Conservation (phyloP, 2,329 filamentous ascomycete species). For the Cladobotryum protrusum region DNA sequence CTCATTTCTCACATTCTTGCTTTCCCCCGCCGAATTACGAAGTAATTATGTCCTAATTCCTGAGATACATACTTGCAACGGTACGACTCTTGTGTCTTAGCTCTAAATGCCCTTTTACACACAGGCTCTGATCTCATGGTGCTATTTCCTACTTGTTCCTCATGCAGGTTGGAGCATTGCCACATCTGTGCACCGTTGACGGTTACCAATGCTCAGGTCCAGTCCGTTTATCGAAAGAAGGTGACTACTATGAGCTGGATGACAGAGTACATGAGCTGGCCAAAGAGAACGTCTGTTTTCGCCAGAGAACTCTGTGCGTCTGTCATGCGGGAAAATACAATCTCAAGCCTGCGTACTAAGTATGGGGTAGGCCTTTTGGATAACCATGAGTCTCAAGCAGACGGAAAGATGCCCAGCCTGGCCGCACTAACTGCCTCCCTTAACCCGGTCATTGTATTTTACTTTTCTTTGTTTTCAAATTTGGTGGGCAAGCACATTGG, state of each 20-base stretch:
- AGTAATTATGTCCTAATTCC: neutral
- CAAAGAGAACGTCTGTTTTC: neutral
- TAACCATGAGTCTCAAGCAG: neutral
- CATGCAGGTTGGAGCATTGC: neutral
- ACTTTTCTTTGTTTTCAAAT: neutral
- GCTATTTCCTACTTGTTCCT: neutral
- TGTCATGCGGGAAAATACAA: neutral
- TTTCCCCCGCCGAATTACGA: neutral
- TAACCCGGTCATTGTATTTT: neutral
- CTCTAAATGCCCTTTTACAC: neutral
- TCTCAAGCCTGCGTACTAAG: too few species aligned
- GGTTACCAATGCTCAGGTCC: too few species aligned
- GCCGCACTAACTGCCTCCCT: neutral
- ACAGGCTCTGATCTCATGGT: neutral
- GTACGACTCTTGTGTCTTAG: too few species aligned
- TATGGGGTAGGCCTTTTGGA: neutral
- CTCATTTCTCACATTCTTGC: constrained; percentile 16
- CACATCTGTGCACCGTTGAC: neutral
- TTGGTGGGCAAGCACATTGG: neutral
- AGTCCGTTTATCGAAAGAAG: too few species aligned
- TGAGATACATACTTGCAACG: too few species aligned
- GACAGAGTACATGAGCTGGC: neutral
- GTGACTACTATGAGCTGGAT: neutral
- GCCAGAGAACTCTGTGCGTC: neutral
- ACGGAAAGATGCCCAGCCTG: neutral